Percentiles rank a stretch among this genome's conserved stretches.
Conservation (phyloP, 768 basidiomycete genomes). For the Podaxis sp. region DNA sequence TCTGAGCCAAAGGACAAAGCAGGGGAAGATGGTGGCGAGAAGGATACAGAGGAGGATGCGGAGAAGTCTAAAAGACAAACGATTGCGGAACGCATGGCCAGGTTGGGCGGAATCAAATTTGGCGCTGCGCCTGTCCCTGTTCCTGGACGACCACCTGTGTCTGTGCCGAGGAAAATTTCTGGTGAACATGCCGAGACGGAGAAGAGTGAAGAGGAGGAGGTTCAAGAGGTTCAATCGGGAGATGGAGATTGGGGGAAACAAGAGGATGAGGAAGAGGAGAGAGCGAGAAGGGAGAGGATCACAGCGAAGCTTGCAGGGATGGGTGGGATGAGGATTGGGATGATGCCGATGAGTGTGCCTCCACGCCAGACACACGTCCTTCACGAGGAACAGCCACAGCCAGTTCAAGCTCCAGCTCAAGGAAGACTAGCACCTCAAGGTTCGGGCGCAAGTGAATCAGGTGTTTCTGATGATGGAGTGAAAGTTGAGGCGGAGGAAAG, state of each 20-base stretch:
- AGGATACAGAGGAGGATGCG: slow-evolving; percentile 41
- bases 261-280: slow-evolving; percentile 59
- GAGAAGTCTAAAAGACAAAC: slow-evolving; percentile 60
- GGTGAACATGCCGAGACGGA: not conserved
- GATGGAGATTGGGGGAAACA: slow-evolving; percentile 16
- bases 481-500: slow-evolving; percentile 71
- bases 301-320: slow-evolving; percentile 52
- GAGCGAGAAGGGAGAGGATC: slow-evolving; percentile 53
- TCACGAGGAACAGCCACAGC: slow-evolving; percentile 21
- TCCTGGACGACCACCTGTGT: slow-evolving; percentile 19
- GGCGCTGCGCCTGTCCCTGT: slow-evolving; percentile 49
- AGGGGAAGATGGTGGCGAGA: slow-evolving; percentile 27
- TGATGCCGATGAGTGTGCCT: slow-evolving; percentile 45
- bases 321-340: slow-evolving; percentile 60
- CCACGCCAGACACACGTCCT: slow-evolving; percentile 30
- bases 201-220: slow-evolving; percentile 33
- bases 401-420: slow-evolving; percentile 6
- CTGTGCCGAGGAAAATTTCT: slow-evolving; percentile 30
- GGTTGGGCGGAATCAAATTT: slow-evolving; percentile 82
- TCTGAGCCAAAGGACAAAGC: slow-evolving; percentile 14
- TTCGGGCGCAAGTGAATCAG: slow-evolving; percentile 40
- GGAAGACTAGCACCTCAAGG: slow-evolving; percentile 19
- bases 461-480: slow-evolving; percentile 60
- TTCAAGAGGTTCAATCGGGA: slow-evolving; percentile 29
- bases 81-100: slow-evolving; percentile 95